Percentiles rank a stretch among this genome's conserved stretches.
Conservation (phyloP, 495 filamentous ascomycete species). For the Lindgomyces ingoldianus region DNA sequence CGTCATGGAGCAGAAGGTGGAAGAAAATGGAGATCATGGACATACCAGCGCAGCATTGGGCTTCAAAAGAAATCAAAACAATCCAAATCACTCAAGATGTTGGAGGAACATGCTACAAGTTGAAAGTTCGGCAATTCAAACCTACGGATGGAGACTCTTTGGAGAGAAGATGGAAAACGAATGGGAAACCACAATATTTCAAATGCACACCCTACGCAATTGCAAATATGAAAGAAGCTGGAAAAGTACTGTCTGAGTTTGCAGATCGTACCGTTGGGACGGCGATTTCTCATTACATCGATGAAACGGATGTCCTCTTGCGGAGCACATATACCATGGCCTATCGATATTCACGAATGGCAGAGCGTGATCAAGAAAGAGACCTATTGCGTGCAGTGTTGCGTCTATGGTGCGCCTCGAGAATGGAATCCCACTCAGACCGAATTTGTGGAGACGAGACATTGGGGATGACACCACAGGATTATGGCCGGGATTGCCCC, state of each 20-base stretch:
- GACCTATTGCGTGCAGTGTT: neutral
- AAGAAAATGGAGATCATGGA: constrained; percentile 33
- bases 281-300: neutral
- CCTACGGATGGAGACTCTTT: constrained; percentile 6
- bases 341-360: neutral
- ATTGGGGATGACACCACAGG: constrained; percentile 4
- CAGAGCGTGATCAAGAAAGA: constrained; percentile 1
- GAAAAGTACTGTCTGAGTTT: neutral
- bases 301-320: neutral
- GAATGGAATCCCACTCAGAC: neutral
- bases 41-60: constrained; percentile 22
- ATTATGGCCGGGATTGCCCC: neutral
- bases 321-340: neutral
- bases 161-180: neutral
- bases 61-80: constrained; percentile 13
- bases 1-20: constrained; percentile 25
- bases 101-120: neutral
- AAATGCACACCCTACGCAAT: neutral
- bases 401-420: constrained; percentile 6
- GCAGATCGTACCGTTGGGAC: neutral
- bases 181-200: neutral
- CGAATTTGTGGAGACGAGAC: neutral
- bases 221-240: constrained; percentile 1
- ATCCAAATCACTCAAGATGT: constrained; percentile 34
- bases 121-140: constrained; percentile 23